Conservation (phyloP, 2,329 filamentous ascomycete genomes). For the Xylaria sp. region DNA sequence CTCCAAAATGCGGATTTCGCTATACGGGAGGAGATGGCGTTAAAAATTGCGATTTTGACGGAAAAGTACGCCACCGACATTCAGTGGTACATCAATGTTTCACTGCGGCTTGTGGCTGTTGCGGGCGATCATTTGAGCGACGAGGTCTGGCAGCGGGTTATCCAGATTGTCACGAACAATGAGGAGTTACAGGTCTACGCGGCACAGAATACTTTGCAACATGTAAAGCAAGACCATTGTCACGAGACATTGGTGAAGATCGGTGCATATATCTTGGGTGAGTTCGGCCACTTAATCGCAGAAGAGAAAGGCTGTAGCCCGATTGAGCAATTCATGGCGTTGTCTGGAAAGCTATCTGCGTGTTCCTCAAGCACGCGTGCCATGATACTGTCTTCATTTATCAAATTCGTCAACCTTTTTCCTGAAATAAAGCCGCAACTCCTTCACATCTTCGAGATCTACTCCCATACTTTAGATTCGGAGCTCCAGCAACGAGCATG, state of each 20-base stretch:
- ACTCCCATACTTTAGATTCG: slow-evolving; percentile 93
- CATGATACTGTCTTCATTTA: slow-evolving; percentile 93
- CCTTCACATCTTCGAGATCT: slow-evolving; percentile 87
- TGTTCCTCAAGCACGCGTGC: slow-evolving; percentile 91
- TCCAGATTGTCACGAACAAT: slow-evolving; percentile 99
- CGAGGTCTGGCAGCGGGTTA: slow-evolving; percentile 98
- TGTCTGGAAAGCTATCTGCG: slow-evolving; percentile 88
- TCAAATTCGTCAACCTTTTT: slow-evolving; percentile 98
- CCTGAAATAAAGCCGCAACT: slow-evolving; percentile 98
- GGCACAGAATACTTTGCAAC: slow-evolving; percentile 90
- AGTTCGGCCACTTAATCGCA: slow-evolving; percentile 96
- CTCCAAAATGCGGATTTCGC: slow-evolving; percentile 97
- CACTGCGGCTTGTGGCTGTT: slow-evolving; percentile 91
- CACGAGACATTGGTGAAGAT: slow-evolving; percentile 99
- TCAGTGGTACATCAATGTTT: slow-evolving; percentile 99
- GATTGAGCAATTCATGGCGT: slow-evolving; percentile 94
- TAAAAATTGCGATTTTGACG: slow-evolving; percentile 97
- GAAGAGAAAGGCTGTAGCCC: slow-evolving; percentile 93
- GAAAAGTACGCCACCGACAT: slow-evolving; percentile 99
- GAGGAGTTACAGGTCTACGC: slow-evolving; percentile 98
- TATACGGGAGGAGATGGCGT: slow-evolving; percentile 98
- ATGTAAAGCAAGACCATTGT: slow-evolving; percentile 91
- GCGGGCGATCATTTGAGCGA: slow-evolving; percentile 98
- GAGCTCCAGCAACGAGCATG: slow-evolving; percentile 96
- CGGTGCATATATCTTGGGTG: slow-evolving; percentile 92